A percentile compares a stretch with the other conserved stretches of the same genome.
Conservation (phyloP, 768 basidiomycete species). For the Terana coerulea region DNA sequence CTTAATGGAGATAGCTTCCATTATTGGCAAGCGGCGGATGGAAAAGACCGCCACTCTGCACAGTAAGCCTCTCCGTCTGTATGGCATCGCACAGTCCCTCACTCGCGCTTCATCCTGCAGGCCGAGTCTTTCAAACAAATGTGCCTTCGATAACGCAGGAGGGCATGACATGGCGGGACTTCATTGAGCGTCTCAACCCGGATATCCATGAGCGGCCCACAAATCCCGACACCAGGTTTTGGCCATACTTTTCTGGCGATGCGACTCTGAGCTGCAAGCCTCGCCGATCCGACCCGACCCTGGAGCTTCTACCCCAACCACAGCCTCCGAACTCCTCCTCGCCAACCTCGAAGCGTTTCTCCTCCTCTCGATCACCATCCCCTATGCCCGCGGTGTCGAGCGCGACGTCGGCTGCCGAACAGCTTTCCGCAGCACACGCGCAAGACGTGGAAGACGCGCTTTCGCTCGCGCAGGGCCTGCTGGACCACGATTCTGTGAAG, state of each 20-base stretch:
- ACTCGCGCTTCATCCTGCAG: conserved; percentile 35
- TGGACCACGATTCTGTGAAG: conserved; percentile 75
- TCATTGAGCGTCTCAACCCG: conserved; percentile 80
- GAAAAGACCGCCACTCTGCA: conserved; percentile 86
- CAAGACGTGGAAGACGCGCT: conserved; percentile 64
- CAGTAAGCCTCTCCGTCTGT: conserved; percentile 43
- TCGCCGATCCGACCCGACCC: conserved; percentile 13
- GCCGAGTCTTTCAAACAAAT: conserved; percentile 88
- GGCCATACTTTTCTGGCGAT: conserved; percentile 49
- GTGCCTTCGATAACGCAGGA: conserved; percentile 70
- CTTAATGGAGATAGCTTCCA: conserved; percentile 87
- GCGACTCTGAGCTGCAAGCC: conserved; percentile 17
- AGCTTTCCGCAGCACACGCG: conserved; percentile 30
- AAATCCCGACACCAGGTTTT: conserved; percentile 45
- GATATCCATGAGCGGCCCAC: conserved; percentile 49
- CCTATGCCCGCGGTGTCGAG: conserved; percentile 1
- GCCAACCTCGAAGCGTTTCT: conserved; percentile 17
- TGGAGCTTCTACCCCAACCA: conserved; percentile 31
- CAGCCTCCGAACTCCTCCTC: conserved; percentile 25
- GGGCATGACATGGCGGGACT: conserved; percentile 65
- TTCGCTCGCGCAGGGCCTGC: conserved; percentile 66
- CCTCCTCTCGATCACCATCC: conserved; percentile 21
- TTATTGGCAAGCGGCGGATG: conserved; percentile 80
- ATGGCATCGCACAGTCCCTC: neutral
- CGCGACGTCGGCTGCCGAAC: neutral